phyloP scores from a whole-genome alignment of 108 stramenopile genomes.

The Schizochytrium sp. region DNA sequence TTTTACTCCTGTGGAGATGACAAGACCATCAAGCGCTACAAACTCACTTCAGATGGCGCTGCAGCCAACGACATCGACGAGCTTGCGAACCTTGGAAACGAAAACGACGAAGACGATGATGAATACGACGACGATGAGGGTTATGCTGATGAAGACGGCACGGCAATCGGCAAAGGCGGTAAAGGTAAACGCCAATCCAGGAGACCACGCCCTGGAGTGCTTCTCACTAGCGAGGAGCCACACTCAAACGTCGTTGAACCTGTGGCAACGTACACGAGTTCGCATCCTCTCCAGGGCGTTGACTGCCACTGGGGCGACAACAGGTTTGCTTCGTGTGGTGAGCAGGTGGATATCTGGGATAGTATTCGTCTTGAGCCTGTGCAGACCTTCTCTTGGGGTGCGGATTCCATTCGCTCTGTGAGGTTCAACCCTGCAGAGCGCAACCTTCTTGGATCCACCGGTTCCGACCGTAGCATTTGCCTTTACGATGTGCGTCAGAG shows the following conservation, averaged over 20 bases:
- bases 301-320: constrained; percentile 90
- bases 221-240: neutral
- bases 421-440: constrained; percentile 95
- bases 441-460: constrained; percentile 88
- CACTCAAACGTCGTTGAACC: constrained; percentile 56
- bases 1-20: constrained; percentile 95
- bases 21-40: constrained; percentile 84
- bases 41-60: constrained; percentile 65
- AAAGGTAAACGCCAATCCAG: constrained; percentile 65
- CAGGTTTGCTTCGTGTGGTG: constrained; percentile 57
- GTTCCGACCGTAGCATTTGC: constrained; percentile 89
- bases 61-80: constrained; percentile 65
- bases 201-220: constrained; percentile 47
- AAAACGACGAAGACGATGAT: constrained; percentile 59
- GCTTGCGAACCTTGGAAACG: neutral
- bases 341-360: constrained; percentile 89
- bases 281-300: constrained; percentile 85
- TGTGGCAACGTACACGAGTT: constrained; percentile 72
- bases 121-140: constrained; percentile 62
- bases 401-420: constrained; percentile 89
- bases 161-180: constrained; percentile 60
- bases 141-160: constrained; percentile 62
- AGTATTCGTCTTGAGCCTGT: constrained; percentile 85
- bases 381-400: constrained; percentile 86
- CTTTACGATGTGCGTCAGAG: constrained; percentile 90